These are phyloP conservation scores for Claviceps citrina DNA, from an alignment of 2,329 filamentous ascomycete species.

Conservation along the genomic window DNA sequence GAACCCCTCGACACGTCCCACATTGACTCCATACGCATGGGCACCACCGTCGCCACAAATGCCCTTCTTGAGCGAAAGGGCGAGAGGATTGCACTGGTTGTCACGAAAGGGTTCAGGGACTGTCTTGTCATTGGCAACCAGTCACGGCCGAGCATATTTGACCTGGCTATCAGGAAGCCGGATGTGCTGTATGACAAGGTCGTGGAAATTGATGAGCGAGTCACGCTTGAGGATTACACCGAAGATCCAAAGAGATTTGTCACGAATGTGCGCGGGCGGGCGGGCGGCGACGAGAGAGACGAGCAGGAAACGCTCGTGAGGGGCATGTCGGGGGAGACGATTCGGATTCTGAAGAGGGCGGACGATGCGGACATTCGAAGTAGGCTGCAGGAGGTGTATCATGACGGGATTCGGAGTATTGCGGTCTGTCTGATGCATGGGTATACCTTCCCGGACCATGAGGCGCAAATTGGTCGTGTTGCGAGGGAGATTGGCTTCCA, in stretches of 20 bases:
- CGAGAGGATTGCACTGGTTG: conserved; percentile 53
- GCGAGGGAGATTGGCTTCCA: conserved; percentile 29
- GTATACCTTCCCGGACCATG: conserved; percentile 47
- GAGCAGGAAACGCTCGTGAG: conserved; percentile 44
- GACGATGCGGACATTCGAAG: conserved; percentile 35
- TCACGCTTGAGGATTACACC: conserved; percentile 59
- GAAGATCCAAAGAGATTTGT: conserved; percentile 41
- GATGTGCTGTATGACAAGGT: conserved; percentile 55
- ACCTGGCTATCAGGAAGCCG: conserved; percentile 52
- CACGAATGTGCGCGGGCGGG: conserved; percentile 33
- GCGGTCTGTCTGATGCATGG: conserved; percentile 58
- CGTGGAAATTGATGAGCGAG: conserved; percentile 58
- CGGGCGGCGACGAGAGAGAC: conserved; percentile 26
- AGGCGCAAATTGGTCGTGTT: conserved; percentile 20
- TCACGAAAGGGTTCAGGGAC: conserved; percentile 59
- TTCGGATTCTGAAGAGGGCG: conserved; percentile 48
- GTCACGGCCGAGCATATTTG: conserved; percentile 56
- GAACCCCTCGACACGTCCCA: conserved; percentile 19
- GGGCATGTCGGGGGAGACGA: conserved; percentile 52
- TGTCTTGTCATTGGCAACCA: conserved; percentile 60
- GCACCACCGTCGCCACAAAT: conserved; percentile 68
- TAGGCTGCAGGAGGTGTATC: conserved; percentile 44
- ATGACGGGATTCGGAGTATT: conserved; percentile 37
- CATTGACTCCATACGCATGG: conserved; percentile 58
- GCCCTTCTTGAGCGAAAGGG: conserved; percentile 62